Percentiles rank a stretch among this genome's conserved stretches.
These are phyloP conservation scores for Lepidium aucheri DNA, from an alignment of 345 rosid genomes.

Conservation along the genomic window DNA sequence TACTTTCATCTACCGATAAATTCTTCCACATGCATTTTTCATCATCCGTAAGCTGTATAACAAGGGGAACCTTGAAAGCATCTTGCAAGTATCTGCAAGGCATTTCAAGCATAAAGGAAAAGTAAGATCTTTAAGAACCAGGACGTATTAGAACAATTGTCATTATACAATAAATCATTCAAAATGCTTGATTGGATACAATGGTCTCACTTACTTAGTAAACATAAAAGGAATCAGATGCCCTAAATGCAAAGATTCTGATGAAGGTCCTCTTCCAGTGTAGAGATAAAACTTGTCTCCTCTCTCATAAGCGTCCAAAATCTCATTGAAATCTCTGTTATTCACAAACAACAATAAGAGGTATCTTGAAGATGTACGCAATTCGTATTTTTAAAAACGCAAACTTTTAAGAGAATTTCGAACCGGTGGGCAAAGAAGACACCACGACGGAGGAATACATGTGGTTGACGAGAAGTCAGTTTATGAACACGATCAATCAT, in stretches of 20 bases:
- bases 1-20: slow-evolving; percentile 67
- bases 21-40: slow-evolving; percentile 88
- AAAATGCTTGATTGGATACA: too few relatives aligned
- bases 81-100: slow-evolving; percentile 57
- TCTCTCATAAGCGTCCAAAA: slow-evolving; percentile 64
- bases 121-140: too few relatives aligned
- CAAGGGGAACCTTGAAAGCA: slow-evolving; percentile 86
- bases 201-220: slow-evolving; percentile 46
- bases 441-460: slow-evolving; percentile 79
- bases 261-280: slow-evolving; percentile 92
- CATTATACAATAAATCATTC: too few relatives aligned
- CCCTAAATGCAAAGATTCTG: slow-evolving; percentile 83
- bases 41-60: slow-evolving; percentile 87
- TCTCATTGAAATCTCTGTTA: slow-evolving; percentile 36
- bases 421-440: slow-evolving; percentile 87
- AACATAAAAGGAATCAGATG: slow-evolving; percentile 93
- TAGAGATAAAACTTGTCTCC: slow-evolving; percentile 85
- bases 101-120: too few relatives aligned
- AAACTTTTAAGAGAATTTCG: neutral
- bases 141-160: too few relatives aligned
- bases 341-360: too few relatives aligned
- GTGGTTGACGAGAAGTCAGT: slow-evolving; percentile 59
- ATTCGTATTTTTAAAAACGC: too few relatives aligned
- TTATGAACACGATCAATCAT: slow-evolving; percentile 58
- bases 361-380: too few relatives aligned